Evolutionary conservation across 768 basidiomycete genomes (phyloP).

Genomic region (Chalciporus piperatus): DNA sequence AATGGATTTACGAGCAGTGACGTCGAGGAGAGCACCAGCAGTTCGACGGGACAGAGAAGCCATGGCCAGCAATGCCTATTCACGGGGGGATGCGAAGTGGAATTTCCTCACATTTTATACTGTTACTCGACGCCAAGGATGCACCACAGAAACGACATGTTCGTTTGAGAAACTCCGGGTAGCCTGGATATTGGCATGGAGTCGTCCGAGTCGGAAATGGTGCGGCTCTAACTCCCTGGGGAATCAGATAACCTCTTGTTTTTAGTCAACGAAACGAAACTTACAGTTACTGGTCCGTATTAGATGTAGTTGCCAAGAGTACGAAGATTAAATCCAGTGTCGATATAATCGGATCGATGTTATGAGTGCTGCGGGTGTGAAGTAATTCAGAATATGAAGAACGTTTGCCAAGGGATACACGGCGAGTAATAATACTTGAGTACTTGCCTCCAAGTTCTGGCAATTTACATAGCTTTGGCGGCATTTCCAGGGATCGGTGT

Average conservation of each 20-base stretch:
- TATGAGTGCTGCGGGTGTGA: neutral
- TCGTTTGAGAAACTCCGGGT: neutral
- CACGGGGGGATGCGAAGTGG: neutral
- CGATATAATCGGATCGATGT: neutral
- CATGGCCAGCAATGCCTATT: conserved; percentile 10
- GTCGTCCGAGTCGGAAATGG: conserved; percentile 17
- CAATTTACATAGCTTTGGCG: too few species aligned
- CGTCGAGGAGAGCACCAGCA: conserved; percentile 4
- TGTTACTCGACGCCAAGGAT: neutral
- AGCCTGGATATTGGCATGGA: neutral
- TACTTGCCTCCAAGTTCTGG: too few species aligned
- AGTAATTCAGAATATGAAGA: neutral
- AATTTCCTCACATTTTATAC: conserved; percentile 16
- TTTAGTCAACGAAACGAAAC: neutral
- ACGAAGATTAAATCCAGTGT: conserved; percentile 4
- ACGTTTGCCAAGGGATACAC: neutral
- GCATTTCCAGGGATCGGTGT: neutral
- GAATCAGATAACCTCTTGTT: neutral
- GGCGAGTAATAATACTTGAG: too few species aligned
- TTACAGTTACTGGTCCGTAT: neutral
- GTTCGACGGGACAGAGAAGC: conserved; percentile 9
- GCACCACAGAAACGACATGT: too few species aligned
- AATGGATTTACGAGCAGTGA: conserved; percentile 6
- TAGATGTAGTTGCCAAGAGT: conserved; percentile 8
- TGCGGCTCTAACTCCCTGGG: conserved; percentile 15